A percentile compares a stretch with the other conserved stretches of the same genome.
These are phyloP conservation scores for Cordyceps fumosorosea DNA, from an alignment of 2,329 filamentous ascomycete genomes.

Conservation along the genomic window DNA sequence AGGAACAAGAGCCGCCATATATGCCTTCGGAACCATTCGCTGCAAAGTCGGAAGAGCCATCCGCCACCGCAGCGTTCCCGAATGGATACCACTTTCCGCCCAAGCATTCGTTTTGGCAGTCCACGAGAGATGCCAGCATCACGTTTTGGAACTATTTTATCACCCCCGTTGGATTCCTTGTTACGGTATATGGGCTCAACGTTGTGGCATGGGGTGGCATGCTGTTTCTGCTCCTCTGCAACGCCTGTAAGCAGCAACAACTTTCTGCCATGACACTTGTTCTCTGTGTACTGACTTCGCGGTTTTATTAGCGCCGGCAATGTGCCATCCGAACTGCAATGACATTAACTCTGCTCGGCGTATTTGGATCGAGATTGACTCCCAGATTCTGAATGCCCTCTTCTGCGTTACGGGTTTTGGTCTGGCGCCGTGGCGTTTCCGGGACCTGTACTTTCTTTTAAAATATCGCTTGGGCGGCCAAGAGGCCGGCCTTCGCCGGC, in stretches of 20 bases:
- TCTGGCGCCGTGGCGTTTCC: constrained; percentile 71
- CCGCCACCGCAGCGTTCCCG: constrained; percentile 38
- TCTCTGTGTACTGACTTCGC: not conserved
- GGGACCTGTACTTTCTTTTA: constrained; percentile 69
- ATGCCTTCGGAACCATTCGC: not conserved
- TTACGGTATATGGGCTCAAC: constrained; percentile 74
- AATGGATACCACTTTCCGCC: constrained; percentile 62
- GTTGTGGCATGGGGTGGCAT: constrained; percentile 87
- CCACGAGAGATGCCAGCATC: constrained; percentile 49
- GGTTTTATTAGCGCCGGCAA: constrained; percentile 45
- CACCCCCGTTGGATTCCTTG: constrained; percentile 69
- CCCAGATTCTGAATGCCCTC: constrained; percentile 51
- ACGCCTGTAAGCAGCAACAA: constrained; percentile 37
- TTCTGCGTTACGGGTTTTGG: constrained; percentile 87
- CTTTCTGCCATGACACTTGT: not conserved
- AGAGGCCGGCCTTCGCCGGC: constrained; percentile 52
- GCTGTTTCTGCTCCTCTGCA: constrained; percentile 78
- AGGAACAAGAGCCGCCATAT: constrained; percentile 16
- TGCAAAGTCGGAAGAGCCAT: constrained; percentile 19
- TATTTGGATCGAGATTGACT: constrained; percentile 67
- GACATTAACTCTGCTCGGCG: constrained; percentile 69
- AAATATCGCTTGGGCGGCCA: constrained; percentile 53
- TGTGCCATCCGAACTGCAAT: constrained; percentile 66
- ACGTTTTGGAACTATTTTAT: constrained; percentile 67
- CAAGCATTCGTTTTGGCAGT: constrained; percentile 52